Conservation (phyloP, 2,329 filamentous ascomycete species). For the Stachybotrys chlorohalonatus region DNA sequence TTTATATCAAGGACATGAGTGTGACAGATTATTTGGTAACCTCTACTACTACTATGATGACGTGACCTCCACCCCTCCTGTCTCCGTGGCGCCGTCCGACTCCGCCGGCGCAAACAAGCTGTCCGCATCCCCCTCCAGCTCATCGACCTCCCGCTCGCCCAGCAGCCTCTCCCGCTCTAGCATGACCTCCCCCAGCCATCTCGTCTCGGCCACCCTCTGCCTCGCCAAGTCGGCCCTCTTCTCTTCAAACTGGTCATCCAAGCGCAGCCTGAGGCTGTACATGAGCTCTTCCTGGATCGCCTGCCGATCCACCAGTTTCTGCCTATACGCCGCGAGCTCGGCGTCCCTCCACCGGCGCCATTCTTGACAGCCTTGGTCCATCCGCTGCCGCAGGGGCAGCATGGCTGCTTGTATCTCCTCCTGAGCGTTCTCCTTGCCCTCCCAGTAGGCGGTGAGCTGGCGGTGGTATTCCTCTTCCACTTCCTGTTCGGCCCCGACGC, state of each 20-base stretch:
- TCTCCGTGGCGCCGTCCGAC: neutral
- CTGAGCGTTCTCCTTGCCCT: conserved; percentile 21
- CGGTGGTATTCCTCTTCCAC: conserved; percentile 35
- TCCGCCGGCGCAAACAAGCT: conserved; percentile 16
- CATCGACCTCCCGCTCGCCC: conserved; percentile 28
- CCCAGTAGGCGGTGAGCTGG: conserved; percentile 29
- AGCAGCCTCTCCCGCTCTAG: conserved; percentile 35
- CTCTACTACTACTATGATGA: neutral
- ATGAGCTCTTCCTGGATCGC: conserved; percentile 32
- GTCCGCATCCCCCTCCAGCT: conserved; percentile 31
- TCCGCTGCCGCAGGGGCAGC: conserved; percentile 22
- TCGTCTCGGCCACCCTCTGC: conserved; percentile 31
- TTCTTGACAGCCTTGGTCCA: conserved; percentile 30
- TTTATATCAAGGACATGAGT: too few species aligned
- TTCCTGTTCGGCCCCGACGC: conserved; percentile 29
- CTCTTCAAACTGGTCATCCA: conserved; percentile 17
- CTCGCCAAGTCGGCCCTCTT: conserved; percentile 20
- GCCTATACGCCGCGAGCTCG: conserved; percentile 27
- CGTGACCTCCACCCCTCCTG: neutral
- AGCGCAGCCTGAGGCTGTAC: conserved; percentile 24
- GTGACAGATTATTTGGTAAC: too few species aligned
- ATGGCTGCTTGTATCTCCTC: conserved; percentile 22
- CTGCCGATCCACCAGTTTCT: conserved; percentile 27
- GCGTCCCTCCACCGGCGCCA: conserved; percentile 31
- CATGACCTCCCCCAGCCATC: conserved; percentile 36